A percentile compares a stretch with the other conserved stretches of the same genome.
phyloP scores from a whole-genome alignment of 805 yeast genomes.

The Barnettozyma botsteinii region DNA sequence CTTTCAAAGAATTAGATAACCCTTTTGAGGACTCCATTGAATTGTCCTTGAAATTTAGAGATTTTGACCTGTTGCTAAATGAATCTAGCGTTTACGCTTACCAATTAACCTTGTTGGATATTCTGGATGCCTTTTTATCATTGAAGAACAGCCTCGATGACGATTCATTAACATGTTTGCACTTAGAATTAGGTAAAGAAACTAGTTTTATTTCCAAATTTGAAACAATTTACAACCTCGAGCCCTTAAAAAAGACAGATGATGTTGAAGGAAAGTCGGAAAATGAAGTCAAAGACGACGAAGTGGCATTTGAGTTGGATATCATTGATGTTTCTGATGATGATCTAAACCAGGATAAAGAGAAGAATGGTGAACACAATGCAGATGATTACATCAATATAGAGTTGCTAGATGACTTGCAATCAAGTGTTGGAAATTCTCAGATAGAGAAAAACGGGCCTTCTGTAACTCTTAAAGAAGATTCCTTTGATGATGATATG shows the following conservation, averaged over 20 bases:
- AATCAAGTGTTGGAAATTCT: too few relatives aligned
- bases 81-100: slow-evolving; percentile 18
- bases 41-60: slow-evolving; percentile 15
- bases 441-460: too few relatives aligned
- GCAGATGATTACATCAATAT: too few relatives aligned
- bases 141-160: slow-evolving; percentile 4
- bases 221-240: slow-evolving; percentile 10
- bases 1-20: slow-evolving; percentile 13
- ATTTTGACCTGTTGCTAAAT: slow-evolving; percentile 13
- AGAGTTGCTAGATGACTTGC: too few relatives aligned
- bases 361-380: too few relatives aligned
- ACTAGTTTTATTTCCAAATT: slow-evolving; percentile 13
- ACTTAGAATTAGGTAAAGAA: slow-evolving; percentile 12
- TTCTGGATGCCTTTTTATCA: slow-evolving; percentile 13
- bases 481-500: too few relatives aligned
- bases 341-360: background rate
- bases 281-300: background rate
- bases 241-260: background rate
- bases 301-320: background rate
- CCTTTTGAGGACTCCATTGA: slow-evolving; percentile 21
- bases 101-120: slow-evolving; percentile 16
- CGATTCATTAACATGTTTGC: slow-evolving; percentile 11
- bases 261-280: background rate
- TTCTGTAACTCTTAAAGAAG: too few relatives aligned
- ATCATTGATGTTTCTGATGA: too few relatives aligned